Evolutionary conservation across 306 rosid species (phyloP).

Genomic region (Rubus parviflorus): DNA sequence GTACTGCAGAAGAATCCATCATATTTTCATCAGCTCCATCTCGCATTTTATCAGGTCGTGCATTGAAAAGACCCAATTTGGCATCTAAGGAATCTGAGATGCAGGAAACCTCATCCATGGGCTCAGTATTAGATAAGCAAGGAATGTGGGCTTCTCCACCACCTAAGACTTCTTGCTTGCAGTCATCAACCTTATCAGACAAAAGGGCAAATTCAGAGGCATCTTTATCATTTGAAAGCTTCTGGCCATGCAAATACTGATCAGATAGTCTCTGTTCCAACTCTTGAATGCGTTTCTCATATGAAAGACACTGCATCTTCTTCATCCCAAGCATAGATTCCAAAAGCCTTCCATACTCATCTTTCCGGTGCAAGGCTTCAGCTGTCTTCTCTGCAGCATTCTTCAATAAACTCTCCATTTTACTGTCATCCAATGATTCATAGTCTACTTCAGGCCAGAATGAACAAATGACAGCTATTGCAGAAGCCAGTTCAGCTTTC

Average conservation of each 20-base stretch:
- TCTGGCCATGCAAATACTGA: conserved; percentile 67
- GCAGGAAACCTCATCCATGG: conserved; percentile 98
- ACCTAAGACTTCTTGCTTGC: conserved; percentile 48
- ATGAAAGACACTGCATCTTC: conserved; percentile 78
- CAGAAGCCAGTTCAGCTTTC: conserved; percentile 96
- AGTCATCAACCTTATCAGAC: conserved; percentile 50
- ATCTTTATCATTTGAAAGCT: conserved; percentile 46
- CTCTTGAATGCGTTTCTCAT: conserved; percentile 92
- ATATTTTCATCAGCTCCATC: conserved; percentile 89
- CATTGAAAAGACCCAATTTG: conserved; percentile 64
- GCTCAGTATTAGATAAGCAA: conserved; percentile 58
- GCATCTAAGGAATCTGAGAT: conserved; percentile 76
- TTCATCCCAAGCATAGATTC: conserved; percentile 77
- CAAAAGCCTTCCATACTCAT: conserved; percentile 73
- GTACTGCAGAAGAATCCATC: conserved; percentile 83
- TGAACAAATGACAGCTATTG: conserved; percentile 78
- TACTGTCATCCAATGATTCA: conserved; percentile 66
- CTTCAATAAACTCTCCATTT: conserved; percentile 63
- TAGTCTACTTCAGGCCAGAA: conserved; percentile 59
- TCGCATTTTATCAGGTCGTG: conserved; percentile 52
- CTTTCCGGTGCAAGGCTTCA: conserved; percentile 89
- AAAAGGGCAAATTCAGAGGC: conserved; percentile 46
- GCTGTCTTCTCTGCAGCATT: conserved; percentile 75
- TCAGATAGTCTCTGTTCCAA: conserved; percentile 85
- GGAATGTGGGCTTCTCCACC: conserved; percentile 50